phyloP scores from a whole-genome alignment of 306 rosid genomes.

The Vigna reflexopilosa region DNA sequence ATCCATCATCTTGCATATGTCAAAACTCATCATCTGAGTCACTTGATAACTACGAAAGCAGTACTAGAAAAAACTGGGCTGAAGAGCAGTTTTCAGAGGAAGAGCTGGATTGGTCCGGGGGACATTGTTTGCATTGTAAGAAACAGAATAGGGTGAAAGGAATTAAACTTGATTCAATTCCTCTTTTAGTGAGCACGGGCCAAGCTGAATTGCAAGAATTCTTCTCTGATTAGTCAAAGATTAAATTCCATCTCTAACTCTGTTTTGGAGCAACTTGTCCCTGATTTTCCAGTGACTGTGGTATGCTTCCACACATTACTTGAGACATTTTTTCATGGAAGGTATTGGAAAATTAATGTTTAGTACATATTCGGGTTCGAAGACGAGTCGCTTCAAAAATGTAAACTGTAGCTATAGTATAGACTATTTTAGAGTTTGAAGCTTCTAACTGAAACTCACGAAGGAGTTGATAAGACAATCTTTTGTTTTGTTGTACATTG shows the following conservation, averaged over 20 bases:
- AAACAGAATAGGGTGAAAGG: constrained; percentile 40
- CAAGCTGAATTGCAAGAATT: constrained; percentile 71
- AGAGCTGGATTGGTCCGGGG: constrained; percentile 57
- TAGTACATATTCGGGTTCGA: constrained; percentile 43
- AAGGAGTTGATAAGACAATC: too few species aligned
- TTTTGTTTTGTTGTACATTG: too few species aligned
- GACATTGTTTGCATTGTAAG: constrained; percentile 53
- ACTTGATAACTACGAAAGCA: not conserved
- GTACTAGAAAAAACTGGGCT: constrained; percentile 35
- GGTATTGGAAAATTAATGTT: constrained; percentile 14
- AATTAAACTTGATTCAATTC: constrained; percentile 42
- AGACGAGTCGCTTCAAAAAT: constrained; percentile 26
- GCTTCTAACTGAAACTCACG: constrained; percentile 41
- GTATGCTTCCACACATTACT: constrained; percentile 15
- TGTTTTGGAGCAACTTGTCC: constrained; percentile 21
- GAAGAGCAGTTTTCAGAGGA: constrained; percentile 57
- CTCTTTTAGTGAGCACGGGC: constrained; percentile 45
- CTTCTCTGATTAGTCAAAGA: constrained; percentile 61
- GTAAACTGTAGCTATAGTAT: constrained; percentile 11
- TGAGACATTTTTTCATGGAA: not conserved
- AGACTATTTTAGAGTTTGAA: constrained; percentile 47
- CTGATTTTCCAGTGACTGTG: constrained; percentile 24
- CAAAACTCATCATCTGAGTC: constrained; percentile 45
- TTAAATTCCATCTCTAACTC: constrained; percentile 20
- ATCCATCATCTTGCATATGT: constrained; percentile 88